Percentiles rank a stretch among this genome's conserved stretches.
Evolutionary conservation across 768 basidiomycete genomes (phyloP).

Genomic region (Fistulinella prunicolor): DNA sequence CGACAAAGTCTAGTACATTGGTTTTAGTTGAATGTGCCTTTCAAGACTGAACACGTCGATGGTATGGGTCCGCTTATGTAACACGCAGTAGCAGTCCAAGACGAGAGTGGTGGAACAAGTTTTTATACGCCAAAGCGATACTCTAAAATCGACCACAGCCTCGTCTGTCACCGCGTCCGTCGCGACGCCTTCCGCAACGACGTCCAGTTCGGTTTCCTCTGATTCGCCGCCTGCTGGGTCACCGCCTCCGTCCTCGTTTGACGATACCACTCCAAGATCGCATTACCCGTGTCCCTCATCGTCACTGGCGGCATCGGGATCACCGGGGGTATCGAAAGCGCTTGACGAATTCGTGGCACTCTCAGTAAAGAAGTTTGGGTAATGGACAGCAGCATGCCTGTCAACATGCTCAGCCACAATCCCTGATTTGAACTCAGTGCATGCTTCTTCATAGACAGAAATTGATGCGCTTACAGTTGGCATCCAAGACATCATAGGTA

Average conservation of each 20-base stretch:
- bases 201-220: constrained; percentile 24
- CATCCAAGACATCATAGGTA: constrained; percentile 55
- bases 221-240: not conserved
- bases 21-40: not conserved
- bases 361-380: constrained; percentile 49
- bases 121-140: too few species aligned
- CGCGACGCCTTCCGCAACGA: constrained; percentile 22
- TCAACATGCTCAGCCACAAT: constrained; percentile 54
- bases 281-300: constrained; percentile 26
- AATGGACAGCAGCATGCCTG: constrained; percentile 45
- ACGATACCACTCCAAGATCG: constrained; percentile 21
- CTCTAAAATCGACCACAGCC: not conserved
- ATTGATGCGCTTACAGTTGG: constrained; percentile 56
- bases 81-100: constrained; percentile 8
- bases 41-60: not conserved
- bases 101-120: too few species aligned
- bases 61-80: constrained; percentile 17
- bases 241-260: not conserved
- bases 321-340: constrained; percentile 34
- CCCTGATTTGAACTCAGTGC: constrained; percentile 38
- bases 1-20: constrained; percentile 9
- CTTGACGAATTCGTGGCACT: constrained; percentile 38
- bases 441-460: not conserved
- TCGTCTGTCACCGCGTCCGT: constrained; percentile 1
- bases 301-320: constrained; percentile 19